Evolutionary conservation across 2,329 filamentous ascomycete species (phyloP).

Genomic region (Aspergillus sp.): DNA sequence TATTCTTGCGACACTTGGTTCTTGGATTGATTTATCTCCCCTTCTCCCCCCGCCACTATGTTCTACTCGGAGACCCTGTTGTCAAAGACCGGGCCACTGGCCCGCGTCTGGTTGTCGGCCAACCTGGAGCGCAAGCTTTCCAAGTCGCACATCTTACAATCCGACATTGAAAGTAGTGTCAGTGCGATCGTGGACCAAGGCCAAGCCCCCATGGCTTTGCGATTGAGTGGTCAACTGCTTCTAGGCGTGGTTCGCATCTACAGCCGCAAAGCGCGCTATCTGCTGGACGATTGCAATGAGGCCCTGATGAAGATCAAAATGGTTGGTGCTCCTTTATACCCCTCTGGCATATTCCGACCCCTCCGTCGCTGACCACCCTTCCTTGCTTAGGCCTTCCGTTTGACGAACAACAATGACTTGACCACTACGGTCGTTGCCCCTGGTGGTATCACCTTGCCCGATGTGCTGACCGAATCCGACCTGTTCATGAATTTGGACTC

Average conservation of each 20-base stretch:
- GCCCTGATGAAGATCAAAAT: conserved; percentile 98
- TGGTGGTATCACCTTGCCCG: conserved; percentile 83
- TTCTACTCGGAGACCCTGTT: conserved; percentile 97
- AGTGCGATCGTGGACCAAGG: conserved; percentile 91
- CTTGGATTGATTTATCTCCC: no score
- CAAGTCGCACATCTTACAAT: conserved; percentile 92
- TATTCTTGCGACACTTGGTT: conserved; percentile 11
- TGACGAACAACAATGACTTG: conserved; percentile 91
- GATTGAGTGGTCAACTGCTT: conserved; percentile 88
- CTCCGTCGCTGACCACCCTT: conserved; percentile 34
- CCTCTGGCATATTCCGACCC: not conserved
- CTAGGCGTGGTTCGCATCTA: conserved; percentile 97
- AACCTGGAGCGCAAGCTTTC: conserved; percentile 98
- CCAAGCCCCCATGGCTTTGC: conserved; percentile 91
- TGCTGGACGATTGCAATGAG: conserved; percentile 96
- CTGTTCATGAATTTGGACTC: conserved; percentile 82
- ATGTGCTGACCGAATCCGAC: conserved; percentile 91
- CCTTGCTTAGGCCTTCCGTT: conserved; percentile 76
- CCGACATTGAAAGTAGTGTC: conserved; percentile 92
- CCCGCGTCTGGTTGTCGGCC: conserved; percentile 96
- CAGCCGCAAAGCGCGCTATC: conserved; percentile 92
- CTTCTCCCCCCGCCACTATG: conserved; percentile 57
- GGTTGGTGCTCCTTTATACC: conserved; percentile 56
- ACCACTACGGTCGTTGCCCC: conserved; percentile 79
- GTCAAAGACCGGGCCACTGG: conserved; percentile 94